Base-by-base conservation (phyloP, 768 basidiomycete species). In the Collybia nuda region DNA sequence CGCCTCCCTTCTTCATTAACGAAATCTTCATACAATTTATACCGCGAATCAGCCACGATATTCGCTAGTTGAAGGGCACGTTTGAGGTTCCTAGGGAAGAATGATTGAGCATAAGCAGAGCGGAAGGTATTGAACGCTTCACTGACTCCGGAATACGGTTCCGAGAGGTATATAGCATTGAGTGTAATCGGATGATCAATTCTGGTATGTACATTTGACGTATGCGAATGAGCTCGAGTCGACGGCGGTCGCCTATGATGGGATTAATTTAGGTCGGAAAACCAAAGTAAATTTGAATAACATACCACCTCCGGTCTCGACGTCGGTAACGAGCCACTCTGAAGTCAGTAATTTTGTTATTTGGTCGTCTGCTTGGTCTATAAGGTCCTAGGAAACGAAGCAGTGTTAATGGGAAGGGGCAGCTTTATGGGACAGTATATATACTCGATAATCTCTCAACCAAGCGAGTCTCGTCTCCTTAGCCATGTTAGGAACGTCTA, bases 171-270 rank as follows among this genome's bases (percentile, higher is more conserved):
- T 82, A 78, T 9, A 98, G 70, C 44, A 87, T 70, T 39, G 79
- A 74, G 61, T 98, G 94, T 2, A 98, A 71, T 18, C 92, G 84
- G 55, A 98, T 77, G 57, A 98, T 82, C 18, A 98, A 76, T 63
- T 97, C 93, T 0, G 94, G 96, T 21, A 97, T 74, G 66, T 88
- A 95, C 24, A 95, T 83, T 59, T 93, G 86, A 37, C 94, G 83
- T 45, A 96, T 88, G n/a, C 88, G 82, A 11, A 80, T 69, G 40
- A 96, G 78, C 54, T 95, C 91, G 18, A 73, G 72, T 19, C 73
- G 74, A 22, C 88, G 77, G 6, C 76, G 77, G 41, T 84, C 79
- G 37, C 68, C 81, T 79, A 38, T 17, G 3, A 23, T 32, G 32
- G 21, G 42, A 58, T 51, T 39, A 11, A 40, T 17, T 44, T 19